Conservation (phyloP, 306 rosid species). For the Prunus campanulata region DNA sequence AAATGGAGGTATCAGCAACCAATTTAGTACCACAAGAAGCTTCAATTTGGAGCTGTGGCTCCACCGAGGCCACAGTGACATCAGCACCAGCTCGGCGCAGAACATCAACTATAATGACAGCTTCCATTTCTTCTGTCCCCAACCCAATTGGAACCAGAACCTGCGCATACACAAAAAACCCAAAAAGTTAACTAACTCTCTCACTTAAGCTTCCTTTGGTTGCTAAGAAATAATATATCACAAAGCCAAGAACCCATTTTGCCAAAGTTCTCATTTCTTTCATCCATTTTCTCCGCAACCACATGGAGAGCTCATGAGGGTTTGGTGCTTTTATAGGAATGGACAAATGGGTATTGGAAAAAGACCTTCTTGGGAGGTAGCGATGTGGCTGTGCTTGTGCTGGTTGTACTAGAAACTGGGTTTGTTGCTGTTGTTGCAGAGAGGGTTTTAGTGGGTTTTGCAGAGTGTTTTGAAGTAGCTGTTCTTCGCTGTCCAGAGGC, state of each 20-base stretch:
- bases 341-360: slow-evolving; percentile 13
- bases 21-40: slow-evolving; percentile 70
- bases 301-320: background rate
- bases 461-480: slow-evolving; percentile 37
- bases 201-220: background rate
- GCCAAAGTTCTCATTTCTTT: background rate
- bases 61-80: slow-evolving; percentile 92
- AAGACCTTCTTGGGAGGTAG: slow-evolving; percentile 57
- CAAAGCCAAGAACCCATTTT: background rate
- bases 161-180: slow-evolving; percentile 23
- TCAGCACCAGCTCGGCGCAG: slow-evolving; percentile 94
- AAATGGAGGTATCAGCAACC: slow-evolving; percentile 74
- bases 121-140: slow-evolving; percentile 98
- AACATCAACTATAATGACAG: slow-evolving; percentile 72
- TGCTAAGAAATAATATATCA: background rate
- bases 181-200: background rate
- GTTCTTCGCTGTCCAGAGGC: slow-evolving; percentile 28
- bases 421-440: slow-evolving; percentile 20
- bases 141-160: slow-evolving; percentile 84
- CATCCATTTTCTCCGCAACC: background rate
- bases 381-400: slow-evolving; percentile 25
- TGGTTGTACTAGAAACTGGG: slow-evolving; percentile 1
- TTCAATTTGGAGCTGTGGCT: slow-evolving; percentile 70
- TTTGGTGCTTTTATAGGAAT: background rate
- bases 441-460: slow-evolving; percentile 33